Percentiles rank a stretch among this genome's conserved stretches.
Evolutionary conservation across 331 rosid genomes (phyloP).

Genomic region (Malus hybrid): DNA sequence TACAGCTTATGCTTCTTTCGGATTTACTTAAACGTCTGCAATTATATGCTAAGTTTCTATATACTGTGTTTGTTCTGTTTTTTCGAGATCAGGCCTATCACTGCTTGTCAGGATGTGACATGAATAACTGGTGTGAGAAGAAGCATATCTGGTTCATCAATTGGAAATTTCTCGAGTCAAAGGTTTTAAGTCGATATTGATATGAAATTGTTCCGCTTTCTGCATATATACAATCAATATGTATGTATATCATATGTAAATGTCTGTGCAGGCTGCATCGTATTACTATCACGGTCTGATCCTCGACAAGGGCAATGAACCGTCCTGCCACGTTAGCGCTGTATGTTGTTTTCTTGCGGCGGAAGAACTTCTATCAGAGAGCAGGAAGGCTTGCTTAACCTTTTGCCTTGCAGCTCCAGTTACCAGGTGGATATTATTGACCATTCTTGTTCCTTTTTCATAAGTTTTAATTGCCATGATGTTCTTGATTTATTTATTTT

Average conservation of each 20-base stretch:
- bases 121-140: conserved; percentile 47
- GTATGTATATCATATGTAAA: neutral
- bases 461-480: neutral
- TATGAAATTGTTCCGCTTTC: neutral
- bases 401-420: conserved; percentile 86
- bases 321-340: conserved; percentile 52
- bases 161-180: conserved; percentile 89
- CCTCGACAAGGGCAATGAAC: conserved; percentile 81
- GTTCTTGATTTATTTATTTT: neutral
- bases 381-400: conserved; percentile 80
- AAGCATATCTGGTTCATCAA: conserved; percentile 75
- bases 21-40: neutral
- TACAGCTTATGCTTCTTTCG: neutral
- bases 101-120: conserved; percentile 52
- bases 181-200: conserved; percentile 30
- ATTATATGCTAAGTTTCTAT: neutral
- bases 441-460: neutral
- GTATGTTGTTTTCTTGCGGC: conserved; percentile 91
- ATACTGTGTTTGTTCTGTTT: neutral
- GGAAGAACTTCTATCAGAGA: conserved; percentile 67
- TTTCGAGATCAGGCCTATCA: conserved; percentile 56
- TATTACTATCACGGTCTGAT: conserved; percentile 90
- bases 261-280: conserved; percentile 66
- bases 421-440: conserved; percentile 49
- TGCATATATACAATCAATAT: neutral